Conservation (phyloP, 148 eudicot genomes). For the Vaccinium myrtillus region DNA sequence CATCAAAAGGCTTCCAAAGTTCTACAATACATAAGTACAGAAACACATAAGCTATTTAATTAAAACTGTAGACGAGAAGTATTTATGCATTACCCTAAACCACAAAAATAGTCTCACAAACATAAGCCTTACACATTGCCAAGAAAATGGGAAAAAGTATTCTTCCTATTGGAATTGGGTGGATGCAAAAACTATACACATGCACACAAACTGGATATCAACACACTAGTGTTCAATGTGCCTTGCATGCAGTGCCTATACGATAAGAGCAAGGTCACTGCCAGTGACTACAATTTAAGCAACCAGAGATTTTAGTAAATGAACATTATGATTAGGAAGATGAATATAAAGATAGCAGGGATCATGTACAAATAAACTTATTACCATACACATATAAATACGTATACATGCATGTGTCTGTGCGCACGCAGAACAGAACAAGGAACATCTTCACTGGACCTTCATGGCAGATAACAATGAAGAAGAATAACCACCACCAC, state of each 20-base stretch:
- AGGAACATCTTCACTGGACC: not conserved
- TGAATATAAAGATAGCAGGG: not conserved
- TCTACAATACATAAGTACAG: constrained; percentile 37
- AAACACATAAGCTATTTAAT: not conserved
- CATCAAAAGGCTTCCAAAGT: constrained; percentile 89
- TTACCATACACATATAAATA: not conserved
- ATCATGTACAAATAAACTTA: not conserved
- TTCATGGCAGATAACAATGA: not conserved
- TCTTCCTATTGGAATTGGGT: not conserved
- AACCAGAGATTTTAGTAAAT: not conserved
- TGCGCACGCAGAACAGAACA: not conserved
- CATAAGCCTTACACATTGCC: not conserved
- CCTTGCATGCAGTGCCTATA: not conserved
- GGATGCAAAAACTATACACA: not conserved
- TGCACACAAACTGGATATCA: not conserved
- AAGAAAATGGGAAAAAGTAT: not conserved
- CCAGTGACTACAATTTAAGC: not conserved
- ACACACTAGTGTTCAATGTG: not conserved
- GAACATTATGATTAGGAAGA: not conserved
- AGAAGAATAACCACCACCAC: not conserved
- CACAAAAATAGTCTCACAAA: not conserved
- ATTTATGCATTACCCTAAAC: not conserved
- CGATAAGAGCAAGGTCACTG: not conserved
- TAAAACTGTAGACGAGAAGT: not conserved
- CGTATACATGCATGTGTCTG: not conserved